Percentiles rank a stretch among this genome's conserved stretches.
phyloP scores from a whole-genome alignment of 164 flowering plant genomes.

The Magnolia sinica region DNA sequence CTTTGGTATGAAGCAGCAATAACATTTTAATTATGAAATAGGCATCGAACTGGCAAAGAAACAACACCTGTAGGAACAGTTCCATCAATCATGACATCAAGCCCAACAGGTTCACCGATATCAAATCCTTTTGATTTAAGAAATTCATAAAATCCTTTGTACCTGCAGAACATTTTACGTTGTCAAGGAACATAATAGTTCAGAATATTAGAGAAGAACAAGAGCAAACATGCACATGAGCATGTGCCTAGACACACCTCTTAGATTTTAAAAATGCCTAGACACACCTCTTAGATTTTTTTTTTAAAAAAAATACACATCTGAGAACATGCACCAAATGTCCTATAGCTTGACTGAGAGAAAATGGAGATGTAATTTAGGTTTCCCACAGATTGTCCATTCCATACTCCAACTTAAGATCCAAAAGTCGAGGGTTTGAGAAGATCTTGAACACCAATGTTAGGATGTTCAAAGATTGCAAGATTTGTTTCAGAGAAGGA shows the following conservation, averaged over 20 bases:
- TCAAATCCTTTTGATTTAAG: constrained; percentile 69
- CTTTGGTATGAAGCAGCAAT: not conserved
- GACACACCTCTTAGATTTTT: too few relatives aligned
- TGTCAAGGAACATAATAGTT: not conserved
- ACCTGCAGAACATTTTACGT: constrained; percentile 37
- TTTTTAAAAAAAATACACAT: not conserved
- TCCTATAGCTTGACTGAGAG: not conserved
- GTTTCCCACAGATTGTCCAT: too few relatives aligned
- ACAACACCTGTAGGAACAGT: constrained; percentile 84
- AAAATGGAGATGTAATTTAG: too few relatives aligned
- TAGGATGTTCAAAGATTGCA: too few relatives aligned
- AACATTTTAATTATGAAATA: too few relatives aligned
- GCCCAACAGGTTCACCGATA: constrained; percentile 73
- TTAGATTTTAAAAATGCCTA: too few relatives aligned
- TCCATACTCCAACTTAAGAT: too few relatives aligned
- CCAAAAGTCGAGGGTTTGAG: too few relatives aligned
- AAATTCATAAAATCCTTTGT: constrained; percentile 84
- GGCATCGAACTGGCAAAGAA: constrained; percentile 1
- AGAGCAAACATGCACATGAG: too few relatives aligned
- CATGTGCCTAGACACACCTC: too few relatives aligned
- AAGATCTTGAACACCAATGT: too few relatives aligned
- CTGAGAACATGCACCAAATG: not conserved
- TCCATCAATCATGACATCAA: constrained; percentile 88
- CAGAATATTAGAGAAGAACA: not conserved
- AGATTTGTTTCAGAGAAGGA: too few relatives aligned